Base-by-base conservation (phyloP, 345 rosid species). In the Rhizophora apiculata region DNA sequence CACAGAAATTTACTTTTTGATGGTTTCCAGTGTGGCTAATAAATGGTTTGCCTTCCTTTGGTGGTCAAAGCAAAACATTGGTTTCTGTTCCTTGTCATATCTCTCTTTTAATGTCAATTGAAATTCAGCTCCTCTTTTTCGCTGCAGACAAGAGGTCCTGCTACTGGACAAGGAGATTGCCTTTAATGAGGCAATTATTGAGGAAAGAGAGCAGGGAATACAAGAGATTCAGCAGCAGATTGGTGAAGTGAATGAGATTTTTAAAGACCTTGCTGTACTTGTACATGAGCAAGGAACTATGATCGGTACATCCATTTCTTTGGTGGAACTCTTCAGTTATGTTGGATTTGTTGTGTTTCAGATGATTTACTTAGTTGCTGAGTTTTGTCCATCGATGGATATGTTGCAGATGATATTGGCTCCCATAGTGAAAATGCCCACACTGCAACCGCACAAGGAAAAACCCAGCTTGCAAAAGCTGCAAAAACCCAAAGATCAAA, bases 121-220 rank as follows among this genome's bases (percentile, higher is more conserved):
- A 11, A 11, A 6, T 31, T 57, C 51, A 53, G 27, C 52, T 64
- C 57, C 51, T 63, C 48, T 49, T 71, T 62, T 48, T 64, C 76
- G 57, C 56, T 80, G 81, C 83, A 92, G 99, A 76, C 99, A 92
- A 76, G 94, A 95, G 74, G 89, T 90, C 70, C 48, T 90, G 46
- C 73, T 90, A 31, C 72, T 90, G 86, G 98, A 92, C 71, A 92
- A 95, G 68, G 98, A 92, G 85, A 89, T 95, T 71, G 82, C 82
- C 21, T 95, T 95, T 64, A 89, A 95, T 60, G 99, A 95, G 66
- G 98, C 97, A 63, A 64, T 92, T 32, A 92, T 92, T 57, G 98
- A 95, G 69, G 97, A 95, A 81, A 85, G 98, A 80, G 98, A 95
- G 59, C 98, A 87, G 63, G 97, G 98, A 69, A 95, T 95, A 68